Evolutionary conservation across 169 alveolate genomes (phyloP), one percentile per base, ranked within the genome.

Genomic region (Babesia sp.): DNA sequence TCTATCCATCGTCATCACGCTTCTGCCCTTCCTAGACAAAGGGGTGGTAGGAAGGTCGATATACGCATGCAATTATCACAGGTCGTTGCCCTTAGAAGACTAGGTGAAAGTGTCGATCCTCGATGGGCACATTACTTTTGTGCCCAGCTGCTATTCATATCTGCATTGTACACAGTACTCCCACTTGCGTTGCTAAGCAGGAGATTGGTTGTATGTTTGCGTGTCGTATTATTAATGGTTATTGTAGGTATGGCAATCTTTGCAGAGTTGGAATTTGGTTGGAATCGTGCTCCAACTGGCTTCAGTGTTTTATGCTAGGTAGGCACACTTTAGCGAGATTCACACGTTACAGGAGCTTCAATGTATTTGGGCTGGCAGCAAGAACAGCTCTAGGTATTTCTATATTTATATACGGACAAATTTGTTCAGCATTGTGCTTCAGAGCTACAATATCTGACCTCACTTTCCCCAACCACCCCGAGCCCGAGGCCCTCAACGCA

Each of bases 181-280:
- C 74, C 74, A 22, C 34, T 64, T 8, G 59, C 74, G 2, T 31
- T 64, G 61, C 22, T 48, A 18, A n/a, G 14, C 64, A 4, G 22
- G 37, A 28, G 56, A 6, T 14, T 39, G 41, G 26, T 42, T 11
- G 71, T 60, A 60, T 9, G 71, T 41, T 14, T 1, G 1, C 4
- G 1, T 1, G 2, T 16, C 0, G 42, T 26, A 1, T 22, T 6
- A 6, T 2, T 2, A 5, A 37, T 0, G 0, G 7, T 16, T 2
- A 0, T 14, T 31, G 37, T 29, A 79, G 87, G 79, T 71, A 26
- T 79, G 87, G 83, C 63, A 70, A 24, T 28, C 73, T 16, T 33
- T 79, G n/a, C 60, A 58, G 54, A 79, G 73, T 70, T 79, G 87
- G 87, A 51, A 55, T 26, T 46, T 36, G 26, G 87, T 79, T 18